phyloP scores from a whole-genome alignment of 2,329 filamentous ascomycete genomes.

The Ophiostoma triangulosporum region DNA sequence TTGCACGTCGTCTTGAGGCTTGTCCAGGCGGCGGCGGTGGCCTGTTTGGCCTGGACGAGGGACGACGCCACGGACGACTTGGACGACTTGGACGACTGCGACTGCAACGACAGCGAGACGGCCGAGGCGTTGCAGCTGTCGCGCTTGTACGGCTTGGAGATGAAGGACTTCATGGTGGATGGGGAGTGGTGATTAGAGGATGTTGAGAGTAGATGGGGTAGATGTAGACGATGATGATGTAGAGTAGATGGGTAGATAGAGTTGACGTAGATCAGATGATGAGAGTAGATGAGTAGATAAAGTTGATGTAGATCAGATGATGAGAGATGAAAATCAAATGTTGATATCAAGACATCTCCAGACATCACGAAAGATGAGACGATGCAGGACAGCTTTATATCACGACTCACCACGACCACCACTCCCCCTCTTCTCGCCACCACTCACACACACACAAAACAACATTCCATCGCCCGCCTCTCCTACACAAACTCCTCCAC shows the following conservation, averaged over 20 bases:
- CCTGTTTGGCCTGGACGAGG: slow-evolving; percentile 1
- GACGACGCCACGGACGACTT: not conserved
- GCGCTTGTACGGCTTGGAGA: not conserved
- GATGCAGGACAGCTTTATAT: no score
- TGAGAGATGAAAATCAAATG: not conserved
- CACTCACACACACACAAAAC: not conserved
- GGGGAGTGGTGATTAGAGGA: not conserved
- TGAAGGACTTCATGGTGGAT: not conserved
- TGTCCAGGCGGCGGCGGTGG: slow-evolving; percentile 7
- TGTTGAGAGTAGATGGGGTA: not conserved
- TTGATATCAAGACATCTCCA: no score
- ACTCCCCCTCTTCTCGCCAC: not conserved
- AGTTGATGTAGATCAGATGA: not conserved
- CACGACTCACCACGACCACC: not conserved
- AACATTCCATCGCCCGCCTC: not conserved
- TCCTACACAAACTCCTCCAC: not conserved
- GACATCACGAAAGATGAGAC: no score
- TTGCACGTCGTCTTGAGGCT: not conserved
- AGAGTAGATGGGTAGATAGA: not conserved
- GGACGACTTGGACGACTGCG: not conserved
- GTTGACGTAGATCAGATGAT: not conserved
- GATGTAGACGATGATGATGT: not conserved
- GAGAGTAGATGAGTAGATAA: not conserved
- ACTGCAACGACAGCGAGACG: not conserved
- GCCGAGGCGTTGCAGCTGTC: not conserved